Percentiles rank a stretch among this genome's conserved stretches.
These are phyloP conservation scores for Pseudogymnoascus sp. DNA, from an alignment of 2,329 filamentous ascomycete species.

Conservation along the genomic window DNA sequence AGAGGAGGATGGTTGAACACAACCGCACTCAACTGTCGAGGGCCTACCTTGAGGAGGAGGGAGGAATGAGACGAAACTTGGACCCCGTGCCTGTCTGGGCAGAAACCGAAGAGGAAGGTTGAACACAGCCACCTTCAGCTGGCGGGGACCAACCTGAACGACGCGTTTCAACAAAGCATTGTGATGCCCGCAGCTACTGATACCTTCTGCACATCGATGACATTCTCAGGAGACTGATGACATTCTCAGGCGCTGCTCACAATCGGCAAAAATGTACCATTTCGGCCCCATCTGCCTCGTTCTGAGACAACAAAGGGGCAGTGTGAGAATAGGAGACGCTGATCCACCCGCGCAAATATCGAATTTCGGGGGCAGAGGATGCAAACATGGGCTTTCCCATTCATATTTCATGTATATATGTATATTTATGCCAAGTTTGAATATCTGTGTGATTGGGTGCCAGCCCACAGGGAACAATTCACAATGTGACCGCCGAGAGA, in stretches of 20 bases:
- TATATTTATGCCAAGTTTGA: not conserved
- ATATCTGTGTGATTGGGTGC: not conserved
- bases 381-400: not conserved
- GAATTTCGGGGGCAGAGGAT: not conserved
- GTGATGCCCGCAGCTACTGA: not conserved
- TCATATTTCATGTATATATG: not conserved
- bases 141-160: not conserved
- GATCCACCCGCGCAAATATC: not conserved
- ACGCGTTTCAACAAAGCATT: not conserved
- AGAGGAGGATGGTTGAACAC: not conserved
- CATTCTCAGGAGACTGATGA: not conserved
- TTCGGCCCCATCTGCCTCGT: not conserved
- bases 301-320: not conserved
- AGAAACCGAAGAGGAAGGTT: not conserved
- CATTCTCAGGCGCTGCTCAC: not conserved
- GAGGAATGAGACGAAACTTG: not conserved
- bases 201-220: not conserved
- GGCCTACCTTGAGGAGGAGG: not conserved
- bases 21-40: not conserved
- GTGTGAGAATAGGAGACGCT: not conserved
- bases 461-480: not conserved
- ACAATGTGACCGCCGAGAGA: not conserved
- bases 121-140: not conserved
- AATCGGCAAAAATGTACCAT: not conserved
- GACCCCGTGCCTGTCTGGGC: not conserved